Evolutionary conservation across 2,329 filamentous ascomycete genomes (phyloP).

Genomic region (Biscogniauxia marginata): DNA sequence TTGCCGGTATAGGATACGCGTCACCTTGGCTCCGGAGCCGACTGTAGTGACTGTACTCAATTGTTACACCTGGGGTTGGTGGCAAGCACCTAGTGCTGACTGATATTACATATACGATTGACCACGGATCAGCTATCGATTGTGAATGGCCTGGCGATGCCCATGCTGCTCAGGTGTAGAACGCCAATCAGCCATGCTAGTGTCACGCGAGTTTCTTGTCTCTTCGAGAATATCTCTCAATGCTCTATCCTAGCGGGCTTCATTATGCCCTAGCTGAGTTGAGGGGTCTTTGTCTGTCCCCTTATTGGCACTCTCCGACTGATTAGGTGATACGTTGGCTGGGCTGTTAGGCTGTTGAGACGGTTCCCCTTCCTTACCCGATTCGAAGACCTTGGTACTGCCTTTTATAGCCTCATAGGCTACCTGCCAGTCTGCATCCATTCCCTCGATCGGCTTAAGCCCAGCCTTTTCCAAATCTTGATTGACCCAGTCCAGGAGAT

Average conservation of each 20-base stretch:
- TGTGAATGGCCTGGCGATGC: not conserved
- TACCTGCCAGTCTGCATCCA: conserved; percentile 33
- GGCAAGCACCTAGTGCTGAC: not conserved
- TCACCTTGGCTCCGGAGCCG: not conserved
- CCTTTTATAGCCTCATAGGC: conserved; percentile 19
- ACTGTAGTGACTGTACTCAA: not conserved
- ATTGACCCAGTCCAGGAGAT: conserved; percentile 32
- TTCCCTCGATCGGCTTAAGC: conserved; percentile 28
- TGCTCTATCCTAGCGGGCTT: not conserved
- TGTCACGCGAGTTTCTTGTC: not conserved
- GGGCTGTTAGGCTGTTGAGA: not conserved
- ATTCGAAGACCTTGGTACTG: not conserved
- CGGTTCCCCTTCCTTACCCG: not conserved
- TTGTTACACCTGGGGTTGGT: not conserved
- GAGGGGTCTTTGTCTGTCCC: no score
- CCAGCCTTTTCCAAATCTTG: conserved; percentile 20
- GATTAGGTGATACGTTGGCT: no score
- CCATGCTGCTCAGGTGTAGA: not conserved
- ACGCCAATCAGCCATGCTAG: not conserved
- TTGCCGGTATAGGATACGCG: not conserved
- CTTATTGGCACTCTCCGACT: no score
- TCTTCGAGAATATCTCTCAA: not conserved
- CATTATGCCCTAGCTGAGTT: no score
- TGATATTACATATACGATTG: not conserved
- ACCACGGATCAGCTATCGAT: not conserved